Evolutionary conservation across 306 rosid species (phyloP).

Genomic region (Trifolium dubium): DNA sequence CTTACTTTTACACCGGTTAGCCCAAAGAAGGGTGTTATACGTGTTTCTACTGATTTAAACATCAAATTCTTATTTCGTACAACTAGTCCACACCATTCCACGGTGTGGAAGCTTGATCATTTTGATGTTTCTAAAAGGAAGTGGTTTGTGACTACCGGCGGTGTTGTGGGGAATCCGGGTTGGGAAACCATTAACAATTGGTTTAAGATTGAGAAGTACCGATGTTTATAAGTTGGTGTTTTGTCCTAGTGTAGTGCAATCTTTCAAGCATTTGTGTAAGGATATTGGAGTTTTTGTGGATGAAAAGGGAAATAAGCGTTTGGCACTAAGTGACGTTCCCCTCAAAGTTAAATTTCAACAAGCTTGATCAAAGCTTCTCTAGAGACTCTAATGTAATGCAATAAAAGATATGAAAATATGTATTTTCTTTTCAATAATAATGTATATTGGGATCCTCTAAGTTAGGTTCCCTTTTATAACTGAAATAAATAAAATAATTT

Average conservation of each 20-base stretch:
- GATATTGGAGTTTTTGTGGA: conserved; percentile 27
- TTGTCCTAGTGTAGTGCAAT: conserved; percentile 57
- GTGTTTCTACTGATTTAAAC: conserved; percentile 51
- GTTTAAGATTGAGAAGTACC: conserved; percentile 57
- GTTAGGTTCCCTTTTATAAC: background rate
- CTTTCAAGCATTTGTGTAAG: conserved; percentile 23
- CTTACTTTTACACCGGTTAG: conserved; percentile 41
- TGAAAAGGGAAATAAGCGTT: conserved; percentile 12
- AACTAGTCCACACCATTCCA: conserved; percentile 25
- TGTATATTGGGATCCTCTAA: background rate
- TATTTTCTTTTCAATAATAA: background rate
- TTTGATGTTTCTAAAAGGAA: conserved; percentile 20
- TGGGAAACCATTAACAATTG: conserved; percentile 44
- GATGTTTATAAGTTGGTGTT: conserved; percentile 51
- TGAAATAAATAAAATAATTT: background rate
- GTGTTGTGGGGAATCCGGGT: conserved; percentile 46
- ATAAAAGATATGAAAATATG: background rate
- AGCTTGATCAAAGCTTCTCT: background rate
- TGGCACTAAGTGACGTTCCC: conserved; percentile 32
- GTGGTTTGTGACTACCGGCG: conserved; percentile 49
- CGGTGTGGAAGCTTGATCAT: conserved; percentile 50
- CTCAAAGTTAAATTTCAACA: conserved; percentile 24
- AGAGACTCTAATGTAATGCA: no score
- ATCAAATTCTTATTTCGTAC: conserved; percentile 35
- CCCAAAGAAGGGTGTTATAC: conserved; percentile 42